Base-by-base conservation (phyloP, 176 grass and related monocot species). In the sorghum (Sorghum bicolor) region DNA sequence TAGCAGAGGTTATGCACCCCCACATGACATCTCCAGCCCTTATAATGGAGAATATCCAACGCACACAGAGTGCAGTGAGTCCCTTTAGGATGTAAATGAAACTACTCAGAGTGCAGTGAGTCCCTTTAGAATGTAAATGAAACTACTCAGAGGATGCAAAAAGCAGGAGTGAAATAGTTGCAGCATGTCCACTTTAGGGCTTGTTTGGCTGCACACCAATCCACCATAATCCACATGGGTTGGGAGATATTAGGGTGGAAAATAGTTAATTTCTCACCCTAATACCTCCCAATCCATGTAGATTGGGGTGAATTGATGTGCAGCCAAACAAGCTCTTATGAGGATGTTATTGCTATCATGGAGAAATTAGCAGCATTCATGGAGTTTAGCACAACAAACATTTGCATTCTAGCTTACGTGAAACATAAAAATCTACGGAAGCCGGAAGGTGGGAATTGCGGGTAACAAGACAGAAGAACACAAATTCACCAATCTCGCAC, bases 31-130 rank as follows among this genome's bases (percentile, higher is more conserved):
- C 19, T 4, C 39, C 19, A 67, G 77, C 52, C 4, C 25, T 84
- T 33, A 1, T 55, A 55, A 60, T 3, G 30, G 43, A 64, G 32
- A 65, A 74, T 72, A 48, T 32, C 10, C 45, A 65, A n/a, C 11
- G 31, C 68, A 60, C 6, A 48, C 38, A 64, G 37, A 71, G 48
- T 64, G 75, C 37, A 40, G 10, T 5, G 33, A 15, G 19, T 16
- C 61, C 37, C 48, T 72, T 72, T 65, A 16, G 24, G 39, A 74
- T 80, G 31, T 86, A 47, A 45, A 78, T 32, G 32, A 66, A 74
- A 71, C n/a, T 57, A 40, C 24, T 67, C 69, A 26, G 43, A 39
- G 12, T 64, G 75, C 37, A 40, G 10, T 5, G 33, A 15, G 19
- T 16, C 61, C 37, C 48, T 72, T 72, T 65, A 16, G 24, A 30